These are phyloP conservation scores for Huntiella savannae DNA, from an alignment of 2,329 filamentous ascomycete species.

Conservation along the genomic window DNA sequence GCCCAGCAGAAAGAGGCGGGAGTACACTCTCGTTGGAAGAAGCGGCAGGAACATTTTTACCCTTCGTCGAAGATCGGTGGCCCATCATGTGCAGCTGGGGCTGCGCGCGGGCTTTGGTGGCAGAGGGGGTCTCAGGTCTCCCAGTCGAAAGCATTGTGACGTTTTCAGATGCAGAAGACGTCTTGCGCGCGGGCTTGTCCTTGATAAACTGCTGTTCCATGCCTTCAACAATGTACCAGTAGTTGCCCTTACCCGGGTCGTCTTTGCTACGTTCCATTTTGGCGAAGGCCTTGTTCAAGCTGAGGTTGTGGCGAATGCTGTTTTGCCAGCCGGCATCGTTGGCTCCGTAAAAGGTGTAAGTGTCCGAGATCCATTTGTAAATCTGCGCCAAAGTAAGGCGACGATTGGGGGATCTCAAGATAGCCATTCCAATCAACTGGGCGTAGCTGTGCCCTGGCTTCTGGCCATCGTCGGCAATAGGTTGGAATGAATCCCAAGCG, in stretches of 20 bases:
- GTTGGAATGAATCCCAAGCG: conserved; percentile 59
- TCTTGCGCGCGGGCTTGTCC: conserved; percentile 53
- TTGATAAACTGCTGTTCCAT: conserved; percentile 80
- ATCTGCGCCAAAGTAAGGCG: conserved; percentile 84
- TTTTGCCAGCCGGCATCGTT: conserved; percentile 93
- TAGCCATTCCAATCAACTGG: conserved; percentile 89
- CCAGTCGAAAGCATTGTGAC: conserved; percentile 35
- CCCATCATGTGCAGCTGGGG: conserved; percentile 14
- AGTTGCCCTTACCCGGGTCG: conserved; percentile 92
- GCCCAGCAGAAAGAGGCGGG: conserved; percentile 22
- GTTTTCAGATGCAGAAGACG: conserved; percentile 35
- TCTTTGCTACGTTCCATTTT: conserved; percentile 94
- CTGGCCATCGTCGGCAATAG: conserved; percentile 63
- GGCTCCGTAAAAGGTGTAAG: conserved; percentile 69
- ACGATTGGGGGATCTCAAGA: conserved; percentile 65
- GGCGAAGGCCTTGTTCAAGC: conserved; percentile 87
- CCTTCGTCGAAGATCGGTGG: background rate
- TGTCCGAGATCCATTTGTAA: conserved; percentile 98
- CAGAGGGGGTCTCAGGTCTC: conserved; percentile 23
- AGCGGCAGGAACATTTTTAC: background rate
- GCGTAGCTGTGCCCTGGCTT: conserved; percentile 92
- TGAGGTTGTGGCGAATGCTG: conserved; percentile 95
- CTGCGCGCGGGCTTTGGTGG: conserved; percentile 21
- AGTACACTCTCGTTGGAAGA: conserved; percentile 13
- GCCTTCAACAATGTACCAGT: conserved; percentile 85